Conservation (phyloP, 148 eudicot species). For the Vaccinium darrowii region DNA sequence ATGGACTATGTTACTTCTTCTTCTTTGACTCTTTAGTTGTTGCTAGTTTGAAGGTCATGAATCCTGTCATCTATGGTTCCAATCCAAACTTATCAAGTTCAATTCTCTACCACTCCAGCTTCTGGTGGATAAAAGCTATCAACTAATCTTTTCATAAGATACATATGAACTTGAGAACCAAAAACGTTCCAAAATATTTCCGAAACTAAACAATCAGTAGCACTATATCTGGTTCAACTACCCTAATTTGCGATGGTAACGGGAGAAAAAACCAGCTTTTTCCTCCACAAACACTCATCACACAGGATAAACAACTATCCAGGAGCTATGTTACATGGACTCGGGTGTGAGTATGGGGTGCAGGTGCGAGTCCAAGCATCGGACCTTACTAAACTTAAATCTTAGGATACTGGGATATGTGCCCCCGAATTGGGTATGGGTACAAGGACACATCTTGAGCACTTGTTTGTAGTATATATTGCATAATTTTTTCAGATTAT, state of each 20-base stretch:
- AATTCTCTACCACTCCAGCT: neutral
- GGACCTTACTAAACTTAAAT: no score
- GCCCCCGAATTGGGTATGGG: no score
- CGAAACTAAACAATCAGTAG: conserved; percentile 10
- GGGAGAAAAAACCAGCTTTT: neutral
- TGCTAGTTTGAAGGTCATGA: neutral
- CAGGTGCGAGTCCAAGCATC: no score
- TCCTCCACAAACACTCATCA: neutral
- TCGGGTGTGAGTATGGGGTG: no score
- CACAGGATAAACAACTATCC: neutral
- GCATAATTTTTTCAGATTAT: no score
- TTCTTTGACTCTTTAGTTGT: neutral
- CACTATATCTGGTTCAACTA: neutral
- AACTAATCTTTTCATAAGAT: neutral
- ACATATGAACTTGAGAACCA: neutral
- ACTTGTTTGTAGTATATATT: no score
- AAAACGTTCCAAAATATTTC: neutral
- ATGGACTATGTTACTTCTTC: neutral
- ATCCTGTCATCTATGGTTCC: neutral
- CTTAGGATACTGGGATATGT: no score
- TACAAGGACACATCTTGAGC: no score
- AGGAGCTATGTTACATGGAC: no score
- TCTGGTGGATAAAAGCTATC: neutral
- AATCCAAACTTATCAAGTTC: neutral
- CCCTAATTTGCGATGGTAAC: neutral